phyloP scores from a whole-genome alignment of 106 monocot genomes.

The Hemerocallis citrina region DNA sequence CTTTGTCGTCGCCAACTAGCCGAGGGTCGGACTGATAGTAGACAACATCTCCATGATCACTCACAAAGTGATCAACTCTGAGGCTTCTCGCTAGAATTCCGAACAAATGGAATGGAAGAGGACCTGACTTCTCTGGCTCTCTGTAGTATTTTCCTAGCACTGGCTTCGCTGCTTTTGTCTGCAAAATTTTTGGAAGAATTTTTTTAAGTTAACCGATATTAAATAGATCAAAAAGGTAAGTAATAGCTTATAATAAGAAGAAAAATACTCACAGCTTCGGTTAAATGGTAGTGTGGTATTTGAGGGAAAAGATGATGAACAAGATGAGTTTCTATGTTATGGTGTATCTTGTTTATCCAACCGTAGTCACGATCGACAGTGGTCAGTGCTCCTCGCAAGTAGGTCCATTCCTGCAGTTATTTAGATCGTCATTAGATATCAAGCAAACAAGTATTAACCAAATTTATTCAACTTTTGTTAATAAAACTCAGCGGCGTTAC shows the following conservation, averaged over 20 bases:
- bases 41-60: constrained; percentile 35
- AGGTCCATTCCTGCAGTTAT: constrained; percentile 55
- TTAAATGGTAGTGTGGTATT: constrained; percentile 59
- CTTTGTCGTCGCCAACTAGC: neutral
- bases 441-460: no score
- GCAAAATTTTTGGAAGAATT: neutral
- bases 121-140: constrained; percentile 38
- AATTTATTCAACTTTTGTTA: no score
- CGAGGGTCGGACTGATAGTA: constrained; percentile 51
- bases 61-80: constrained; percentile 39
- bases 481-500: constrained; percentile 4
- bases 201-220: no score
- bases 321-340: constrained; percentile 55
- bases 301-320: constrained; percentile 66
- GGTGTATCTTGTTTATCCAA: constrained; percentile 68
- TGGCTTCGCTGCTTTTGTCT: constrained; percentile 44
- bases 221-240: no score
- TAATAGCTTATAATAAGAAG: no score
- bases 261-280: constrained; percentile 31
- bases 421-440: no score
- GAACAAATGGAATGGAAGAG: constrained; percentile 36
- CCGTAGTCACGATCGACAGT: constrained; percentile 60
- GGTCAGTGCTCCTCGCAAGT: constrained; percentile 45
- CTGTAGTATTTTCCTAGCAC: constrained; percentile 54
- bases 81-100: constrained; percentile 28